These are phyloP conservation scores for Tulasnella sp. DNA, from an alignment of 768 basidiomycete genomes.

Conservation along the genomic window DNA sequence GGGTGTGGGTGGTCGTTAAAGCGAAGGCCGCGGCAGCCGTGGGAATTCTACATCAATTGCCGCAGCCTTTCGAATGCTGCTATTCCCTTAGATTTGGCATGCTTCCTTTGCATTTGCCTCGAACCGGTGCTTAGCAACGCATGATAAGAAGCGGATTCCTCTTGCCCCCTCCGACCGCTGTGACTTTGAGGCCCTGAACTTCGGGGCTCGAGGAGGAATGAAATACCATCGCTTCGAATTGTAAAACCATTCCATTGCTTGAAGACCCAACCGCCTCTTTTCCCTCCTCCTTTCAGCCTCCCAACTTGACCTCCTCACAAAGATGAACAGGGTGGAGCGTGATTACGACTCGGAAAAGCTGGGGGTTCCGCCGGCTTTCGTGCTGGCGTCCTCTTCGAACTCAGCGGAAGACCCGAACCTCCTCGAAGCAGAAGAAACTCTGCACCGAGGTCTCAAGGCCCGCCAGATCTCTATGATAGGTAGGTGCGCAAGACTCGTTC, in stretches of 20 bases:
- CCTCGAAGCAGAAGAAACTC: constrained; percentile 32
- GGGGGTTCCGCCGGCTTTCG: neutral
- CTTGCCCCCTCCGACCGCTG: neutral
- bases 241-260: neutral
- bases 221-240: neutral
- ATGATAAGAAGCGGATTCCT: neutral
- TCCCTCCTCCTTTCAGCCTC: neutral
- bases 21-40: neutral
- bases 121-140: neutral
- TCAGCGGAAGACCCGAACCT: constrained; percentile 9
- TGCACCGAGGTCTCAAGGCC: constrained; percentile 48
- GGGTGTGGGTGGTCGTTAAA: neutral
- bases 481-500: neutral
- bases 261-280: neutral
- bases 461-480: constrained; percentile 49
- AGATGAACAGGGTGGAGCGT: neutral
- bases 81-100: neutral
- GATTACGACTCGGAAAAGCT: constrained; percentile 14
- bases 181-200: neutral
- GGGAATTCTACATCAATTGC: neutral
- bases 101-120: neutral
- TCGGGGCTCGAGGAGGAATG: neutral
- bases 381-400: neutral
- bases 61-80: neutral
- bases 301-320: neutral